These are phyloP conservation scores for Themeda triandra DNA, from an alignment of 176 grass and related monocot genomes.

Conservation along the genomic window DNA sequence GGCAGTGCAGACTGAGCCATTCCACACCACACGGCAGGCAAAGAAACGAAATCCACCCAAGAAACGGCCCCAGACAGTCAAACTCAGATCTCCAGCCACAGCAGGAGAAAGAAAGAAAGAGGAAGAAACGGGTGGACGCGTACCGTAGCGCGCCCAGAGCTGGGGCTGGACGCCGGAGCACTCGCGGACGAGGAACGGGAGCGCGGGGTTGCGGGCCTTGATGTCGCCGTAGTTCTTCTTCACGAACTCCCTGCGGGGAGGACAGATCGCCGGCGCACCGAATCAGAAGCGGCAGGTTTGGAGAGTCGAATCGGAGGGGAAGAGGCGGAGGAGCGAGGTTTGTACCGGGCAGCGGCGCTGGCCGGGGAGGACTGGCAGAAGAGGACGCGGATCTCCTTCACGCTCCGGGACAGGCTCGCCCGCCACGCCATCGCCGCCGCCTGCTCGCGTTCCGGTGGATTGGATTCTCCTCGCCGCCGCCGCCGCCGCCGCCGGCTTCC, in stretches of 20 bases:
- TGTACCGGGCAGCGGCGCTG: constrained; percentile 68
- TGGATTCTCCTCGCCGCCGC: neutral
- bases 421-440: constrained; percentile 78
- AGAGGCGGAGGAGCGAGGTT: neutral
- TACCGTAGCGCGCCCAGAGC: constrained; percentile 96
- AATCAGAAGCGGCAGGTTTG: neutral
- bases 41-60: neutral
- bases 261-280: neutral
- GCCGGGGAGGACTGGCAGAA: constrained; percentile 80
- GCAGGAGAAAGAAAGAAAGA: neutral
- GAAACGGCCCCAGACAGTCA: neutral
- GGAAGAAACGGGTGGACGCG: neutral
- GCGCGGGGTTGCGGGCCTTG: constrained; percentile 75
- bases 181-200: constrained; percentile 93
- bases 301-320: neutral
- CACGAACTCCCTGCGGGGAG: constrained; percentile 73
- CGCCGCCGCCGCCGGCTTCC: neutral
- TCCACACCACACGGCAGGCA: neutral
- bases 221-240: constrained; percentile 85
- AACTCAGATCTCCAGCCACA: neutral
- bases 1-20: neutral
- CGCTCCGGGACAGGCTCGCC: constrained; percentile 50
- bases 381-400: constrained; percentile 93
- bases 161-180: constrained; percentile 85
- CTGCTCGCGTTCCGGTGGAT: neutral